Evolutionary conservation across 345 rosid species (phyloP).

Genomic region (Schrenkiella parvula): DNA sequence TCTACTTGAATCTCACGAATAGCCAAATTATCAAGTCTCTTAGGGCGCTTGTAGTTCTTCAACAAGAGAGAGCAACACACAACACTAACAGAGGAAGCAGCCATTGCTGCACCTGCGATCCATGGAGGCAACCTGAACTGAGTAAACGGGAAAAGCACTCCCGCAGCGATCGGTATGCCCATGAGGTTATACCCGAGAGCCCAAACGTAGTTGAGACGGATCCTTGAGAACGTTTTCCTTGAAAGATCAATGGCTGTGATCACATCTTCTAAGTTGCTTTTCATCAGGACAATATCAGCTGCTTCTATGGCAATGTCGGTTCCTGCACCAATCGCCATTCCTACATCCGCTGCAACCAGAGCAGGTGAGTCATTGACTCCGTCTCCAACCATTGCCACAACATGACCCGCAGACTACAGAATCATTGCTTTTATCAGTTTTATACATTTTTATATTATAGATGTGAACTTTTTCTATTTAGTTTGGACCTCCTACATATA

Average conservation of each 20-base stretch:
- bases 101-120: conserved; percentile 99
- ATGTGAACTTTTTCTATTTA: not conserved
- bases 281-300: conserved; percentile 93
- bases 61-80: conserved; percentile 84
- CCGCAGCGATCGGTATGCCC: conserved; percentile 86
- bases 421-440: not conserved
- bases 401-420: conserved; percentile 54
- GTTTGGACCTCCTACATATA: not conserved
- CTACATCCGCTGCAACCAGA: conserved; percentile 88
- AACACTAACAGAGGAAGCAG: conserved; percentile 93
- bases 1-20: conserved; percentile 53
- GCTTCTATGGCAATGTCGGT: conserved; percentile 96
- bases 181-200: conserved; percentile 85
- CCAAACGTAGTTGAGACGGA: conserved; percentile 90
- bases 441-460: not conserved
- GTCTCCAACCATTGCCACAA: conserved; percentile 95
- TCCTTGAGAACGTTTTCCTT: conserved; percentile 71
- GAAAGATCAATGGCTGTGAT: conserved; percentile 92
- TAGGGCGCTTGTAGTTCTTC: conserved; percentile 68
- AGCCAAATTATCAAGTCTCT: conserved; percentile 53
- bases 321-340: conserved; percentile 98
- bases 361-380: conserved; percentile 95
- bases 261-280: conserved; percentile 90
- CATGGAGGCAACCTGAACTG: conserved; percentile 86
- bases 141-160: conserved; percentile 62